Base-by-base conservation (phyloP, 202 grass and related monocot species). In the Schoenoplectus triqueter region DNA sequence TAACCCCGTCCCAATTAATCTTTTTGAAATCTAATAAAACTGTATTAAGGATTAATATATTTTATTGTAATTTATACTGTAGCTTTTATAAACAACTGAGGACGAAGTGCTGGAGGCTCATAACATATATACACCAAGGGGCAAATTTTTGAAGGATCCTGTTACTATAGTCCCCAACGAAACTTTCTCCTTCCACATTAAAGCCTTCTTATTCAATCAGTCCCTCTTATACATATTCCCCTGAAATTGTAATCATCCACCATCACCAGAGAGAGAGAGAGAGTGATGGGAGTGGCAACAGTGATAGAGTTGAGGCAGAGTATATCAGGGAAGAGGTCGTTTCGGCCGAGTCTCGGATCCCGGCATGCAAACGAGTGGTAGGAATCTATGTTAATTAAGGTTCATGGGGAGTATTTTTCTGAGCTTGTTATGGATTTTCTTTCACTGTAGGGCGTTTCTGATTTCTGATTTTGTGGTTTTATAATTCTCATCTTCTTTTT, bases 241-340 rank as follows among this genome's bases (percentile, higher is more conserved):
- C 31, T 67, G 3, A 81, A 69, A 85, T 17, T 78, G 45, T 82
- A 46, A 60, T 66, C 70, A 73, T 52, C 70, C 69, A 50, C 7
- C n/a, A 8, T 72, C 69, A 19, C 64, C 66, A 68, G 11, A 61
- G 54, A 64, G 79, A 55, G 31, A 77, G 59, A 84, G 64, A 84
- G 60, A 82, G 85, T 75, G 85, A 97, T 98, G 95, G 95, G 91
- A 10, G 95, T 93, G 65, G 92, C 95, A 74, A 95, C 89, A 70
- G 92, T 98, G 77, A 93, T 88, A 19, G 95, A 93, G 88, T 85
- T 92, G 91, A 95, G 92, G 89, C 95, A 98, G 91, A 98, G 89
- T 80, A 85, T 95, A 80, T 94, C 92, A 81, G 92, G 92, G 80
- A 98, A 98, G 91, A 93, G 93, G 88, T 84, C 89, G 13, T 95